Evolutionary conservation across 306 rosid species (phyloP).

Genomic region (Phaseolus lunatus): DNA sequence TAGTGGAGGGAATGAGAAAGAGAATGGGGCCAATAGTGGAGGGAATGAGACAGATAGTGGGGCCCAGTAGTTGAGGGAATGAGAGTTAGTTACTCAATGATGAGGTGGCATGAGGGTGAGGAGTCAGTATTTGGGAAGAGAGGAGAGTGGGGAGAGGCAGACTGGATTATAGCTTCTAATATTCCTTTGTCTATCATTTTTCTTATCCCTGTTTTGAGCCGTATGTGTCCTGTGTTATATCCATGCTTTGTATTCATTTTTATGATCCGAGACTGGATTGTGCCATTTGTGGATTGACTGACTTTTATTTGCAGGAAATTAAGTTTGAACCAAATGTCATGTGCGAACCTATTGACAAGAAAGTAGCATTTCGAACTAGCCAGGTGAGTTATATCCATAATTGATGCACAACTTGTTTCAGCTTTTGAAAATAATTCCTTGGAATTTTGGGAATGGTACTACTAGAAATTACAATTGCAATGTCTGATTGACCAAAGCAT

Average conservation of each 20-base stretch:
- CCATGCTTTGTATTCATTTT: neutral
- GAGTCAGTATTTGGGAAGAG: too few relatives aligned
- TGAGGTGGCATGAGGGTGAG: too few relatives aligned
- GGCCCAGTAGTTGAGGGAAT: too few relatives aligned
- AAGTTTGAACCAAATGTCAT: slow-evolving; percentile 91
- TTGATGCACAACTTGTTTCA: slow-evolving; percentile 8
- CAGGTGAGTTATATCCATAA: slow-evolving; percentile 60
- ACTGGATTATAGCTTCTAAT: too few relatives aligned
- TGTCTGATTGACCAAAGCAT: slow-evolving; percentile 20
- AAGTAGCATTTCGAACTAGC: slow-evolving; percentile 71
- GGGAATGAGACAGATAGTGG: too few relatives aligned
- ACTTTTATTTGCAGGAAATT: slow-evolving; percentile 69
- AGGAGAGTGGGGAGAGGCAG: too few relatives aligned
- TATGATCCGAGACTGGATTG: slow-evolving; percentile 24
- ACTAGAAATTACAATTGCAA: slow-evolving; percentile 5
- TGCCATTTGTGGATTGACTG: slow-evolving; percentile 13
- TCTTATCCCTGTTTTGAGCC: neutral
- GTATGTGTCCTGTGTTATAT: neutral
- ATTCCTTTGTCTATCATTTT: too few relatives aligned
- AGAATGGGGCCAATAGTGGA: too few relatives aligned
- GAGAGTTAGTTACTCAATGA: too few relatives aligned
- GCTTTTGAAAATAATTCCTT: slow-evolving; percentile 12
- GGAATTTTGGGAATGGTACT: slow-evolving; percentile 24
- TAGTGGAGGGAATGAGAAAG: too few relatives aligned
- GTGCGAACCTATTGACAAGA: slow-evolving; percentile 95